Base-by-base conservation (phyloP, 768 basidiomycete genomes). In the Suillus tomentosus region DNA sequence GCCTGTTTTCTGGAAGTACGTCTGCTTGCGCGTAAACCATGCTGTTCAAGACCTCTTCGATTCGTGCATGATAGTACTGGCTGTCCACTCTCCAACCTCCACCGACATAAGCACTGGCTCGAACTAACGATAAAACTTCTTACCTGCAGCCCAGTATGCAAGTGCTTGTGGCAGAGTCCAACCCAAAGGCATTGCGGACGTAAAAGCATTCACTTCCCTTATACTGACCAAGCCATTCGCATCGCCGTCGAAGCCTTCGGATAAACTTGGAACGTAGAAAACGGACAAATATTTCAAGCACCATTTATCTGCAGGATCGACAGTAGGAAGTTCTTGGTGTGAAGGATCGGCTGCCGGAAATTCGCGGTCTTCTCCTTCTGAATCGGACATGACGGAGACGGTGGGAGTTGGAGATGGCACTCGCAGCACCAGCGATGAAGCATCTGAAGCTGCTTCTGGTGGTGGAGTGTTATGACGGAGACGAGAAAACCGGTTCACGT, bases 181-280 rank as follows among this genome's bases (percentile, higher is more conserved):
- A 24, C 70, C 74, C 37, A 68, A 40, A 0, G 78, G 79, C 5
- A 73, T 68, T n/a, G 68, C 58, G 3, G 65, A 36, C 0, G 74
- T 76, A 54, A 79, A 78, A 0, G 60, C 57, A 57, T 79, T 79
- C 1, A 74, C 75, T 42, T 78, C 78, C 10, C 67, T 67, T 10
- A 79, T 68, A 31, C 70, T 77, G 19, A 79, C 69, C 43, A 78
- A 81, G 0, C 79, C 79, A 6, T 78, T 76, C 0, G 71, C 76
- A 62, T 82, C 80, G 39, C 78, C 77, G 50, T 82, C 81, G 53
- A 81, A 77, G 0, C 79, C 80, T 62, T 80, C 79, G 22, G 73
- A 67, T 45, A 81, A 68, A 0, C 75, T 67, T 22, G 76, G 77
- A 6, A 80, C 22, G 0, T 57, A 57, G 55, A 57, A 39, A 14